Evolutionary conservation across 2,329 filamentous ascomycete species (phyloP).

Genomic region (Camillea tinctor): DNA sequence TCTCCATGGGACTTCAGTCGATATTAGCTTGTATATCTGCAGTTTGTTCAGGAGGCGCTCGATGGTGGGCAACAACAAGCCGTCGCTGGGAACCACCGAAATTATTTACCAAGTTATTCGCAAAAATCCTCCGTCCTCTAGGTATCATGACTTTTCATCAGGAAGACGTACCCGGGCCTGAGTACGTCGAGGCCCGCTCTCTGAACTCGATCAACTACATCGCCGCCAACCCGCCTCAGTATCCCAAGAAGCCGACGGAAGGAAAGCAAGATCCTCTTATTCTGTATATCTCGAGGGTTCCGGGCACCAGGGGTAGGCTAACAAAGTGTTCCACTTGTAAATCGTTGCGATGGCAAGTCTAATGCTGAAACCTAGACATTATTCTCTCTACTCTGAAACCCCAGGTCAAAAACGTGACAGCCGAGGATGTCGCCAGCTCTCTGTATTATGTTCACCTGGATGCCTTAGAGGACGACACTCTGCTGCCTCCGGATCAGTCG

Average conservation of each 20-base stretch:
- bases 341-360: conserved; percentile 5
- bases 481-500: conserved; percentile 29
- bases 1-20: neutral
- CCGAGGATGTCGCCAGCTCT: conserved; percentile 80
- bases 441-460: conserved; percentile 90
- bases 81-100: neutral
- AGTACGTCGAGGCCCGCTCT: conserved; percentile 74
- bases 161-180: conserved; percentile 34
- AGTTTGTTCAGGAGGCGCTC: neutral
- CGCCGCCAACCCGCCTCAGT: conserved; percentile 82
- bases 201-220: conserved; percentile 76
- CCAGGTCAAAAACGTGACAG: conserved; percentile 81
- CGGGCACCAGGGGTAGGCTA: conserved; percentile 76
- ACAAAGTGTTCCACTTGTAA: conserved; percentile 5
- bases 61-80: neutral
- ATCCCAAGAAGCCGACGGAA: conserved; percentile 74
- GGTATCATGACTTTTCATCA: neutral
- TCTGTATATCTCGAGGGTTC: conserved; percentile 91
- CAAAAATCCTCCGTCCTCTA: neutral
- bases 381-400: conserved; percentile 92
- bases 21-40: neutral
- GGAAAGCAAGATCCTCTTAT: conserved; percentile 68
- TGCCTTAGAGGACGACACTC: conserved; percentile 53
- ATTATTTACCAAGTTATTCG: neutral
- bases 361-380: conserved; percentile 60